Evolutionary conservation across 495 filamentous ascomycete genomes (phyloP), one percentile per base, ranked within the genome.

Genomic region (Penicillium bovifimosum): DNA sequence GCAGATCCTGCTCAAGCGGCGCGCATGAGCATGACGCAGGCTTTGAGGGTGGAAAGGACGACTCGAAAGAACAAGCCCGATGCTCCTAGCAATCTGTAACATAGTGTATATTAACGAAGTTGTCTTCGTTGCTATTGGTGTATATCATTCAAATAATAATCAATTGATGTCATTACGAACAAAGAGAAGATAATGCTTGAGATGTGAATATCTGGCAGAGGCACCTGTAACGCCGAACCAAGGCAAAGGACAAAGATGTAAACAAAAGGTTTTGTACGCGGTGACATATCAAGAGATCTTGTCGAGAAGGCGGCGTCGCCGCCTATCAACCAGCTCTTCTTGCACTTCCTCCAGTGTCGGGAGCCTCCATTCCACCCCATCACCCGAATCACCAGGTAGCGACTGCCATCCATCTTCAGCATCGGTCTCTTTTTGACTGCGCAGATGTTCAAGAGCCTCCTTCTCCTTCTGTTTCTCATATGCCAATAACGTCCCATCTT

Each of bases 301-400:
- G 53, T 95, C 89, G 63, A 98, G 67, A 47, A 98, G 72, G 60
- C 82, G 85, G 67, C 83, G 77, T 62, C 86, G 84, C 69, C 91
- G 83, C 70, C 91, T 80, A 61, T 97, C 91, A 27, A 98, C 76
- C 49, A 98, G 74, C 68, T 96, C 93, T 66, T 92, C 85, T 69
- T 91, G 85, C 16, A 97, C 93, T 64, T 98, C 95, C 8, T 95
- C 91, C 47, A 85, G 60, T 26, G 84, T 87, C 6, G 93, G 93
- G 49, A 97, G 68, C 61, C 81, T 84, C 93, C 93, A 98, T 36
- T 77, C 82, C 32, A 82, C 74, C 0, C 91, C 91, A 69, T 95
- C 90, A 11, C 90, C 91, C 20, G 73, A 73, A 75, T 96, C 88
- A 2, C 90, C 92, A 1, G 93, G 93, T 53, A 98, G 74, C 13